Percentiles rank a stretch among this genome's conserved stretches.
Conservation (phyloP, 1,284 basidiomycete species). For the Mycena sp. region DNA sequence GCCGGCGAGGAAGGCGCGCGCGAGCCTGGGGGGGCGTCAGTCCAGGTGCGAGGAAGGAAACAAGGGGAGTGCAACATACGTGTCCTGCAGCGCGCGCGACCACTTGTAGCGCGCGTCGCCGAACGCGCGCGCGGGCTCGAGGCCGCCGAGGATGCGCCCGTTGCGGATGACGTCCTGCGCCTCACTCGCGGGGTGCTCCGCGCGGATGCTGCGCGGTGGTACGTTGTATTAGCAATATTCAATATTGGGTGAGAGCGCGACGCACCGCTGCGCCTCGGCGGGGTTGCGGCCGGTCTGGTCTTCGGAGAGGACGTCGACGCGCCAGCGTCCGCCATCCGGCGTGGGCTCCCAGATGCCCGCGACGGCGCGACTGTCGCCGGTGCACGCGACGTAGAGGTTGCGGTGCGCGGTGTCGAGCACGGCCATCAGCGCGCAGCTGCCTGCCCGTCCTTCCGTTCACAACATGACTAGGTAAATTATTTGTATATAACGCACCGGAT, state of each 20-base stretch:
- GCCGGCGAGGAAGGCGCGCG: slow-evolving; percentile 72
- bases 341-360: slow-evolving; percentile 87
- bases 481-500: too few species aligned
- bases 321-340: slow-evolving; percentile 74
- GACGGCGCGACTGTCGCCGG: slow-evolving; percentile 95
- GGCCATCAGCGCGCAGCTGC: slow-evolving; percentile 88
- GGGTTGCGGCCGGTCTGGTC: slow-evolving; percentile 96
- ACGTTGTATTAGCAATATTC: too few species aligned
- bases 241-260: too few species aligned
- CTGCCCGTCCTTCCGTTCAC: too few species aligned
- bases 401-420: slow-evolving; percentile 85
- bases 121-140: slow-evolving; percentile 95
- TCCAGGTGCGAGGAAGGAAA: neutral
- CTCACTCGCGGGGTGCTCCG: slow-evolving; percentile 90
- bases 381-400: slow-evolving; percentile 89
- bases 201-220: slow-evolving; percentile 75
- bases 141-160: slow-evolving; percentile 90
- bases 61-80: slow-evolving; percentile 72
- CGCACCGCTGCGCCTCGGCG: slow-evolving; percentile 78
- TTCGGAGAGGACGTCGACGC: slow-evolving; percentile 90
- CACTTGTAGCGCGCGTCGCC: slow-evolving; percentile 97
- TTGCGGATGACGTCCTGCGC: slow-evolving; percentile 83
- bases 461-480: too few species aligned
- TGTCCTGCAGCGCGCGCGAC: slow-evolving; percentile 75
- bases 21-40: slow-evolving; percentile 56